phyloP scores from a whole-genome alignment of 345 rosid genomes.

The Pseudoturritis turrita region DNA sequence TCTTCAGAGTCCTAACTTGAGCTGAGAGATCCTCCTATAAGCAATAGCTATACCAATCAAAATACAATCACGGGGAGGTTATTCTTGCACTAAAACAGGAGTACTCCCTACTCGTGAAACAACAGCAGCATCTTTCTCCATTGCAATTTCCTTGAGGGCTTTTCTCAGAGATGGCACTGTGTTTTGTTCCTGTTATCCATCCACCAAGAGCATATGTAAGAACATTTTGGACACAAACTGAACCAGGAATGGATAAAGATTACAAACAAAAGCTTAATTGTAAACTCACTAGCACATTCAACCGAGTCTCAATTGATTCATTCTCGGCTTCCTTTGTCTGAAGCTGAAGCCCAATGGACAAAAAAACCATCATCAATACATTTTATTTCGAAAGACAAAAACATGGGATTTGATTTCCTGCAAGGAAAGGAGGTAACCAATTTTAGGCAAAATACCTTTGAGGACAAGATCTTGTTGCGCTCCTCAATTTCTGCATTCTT shows the following conservation, averaged over 20 bases:
- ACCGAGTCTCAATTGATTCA: constrained; percentile 45
- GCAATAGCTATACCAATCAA: constrained; percentile 11
- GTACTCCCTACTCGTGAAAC: constrained; percentile 60
- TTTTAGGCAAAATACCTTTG: constrained; percentile 35
- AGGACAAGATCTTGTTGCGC: constrained; percentile 45
- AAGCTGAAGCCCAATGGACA: constrained; percentile 43
- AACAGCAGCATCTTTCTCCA: constrained; percentile 99
- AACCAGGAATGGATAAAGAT: not conserved
- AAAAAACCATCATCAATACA: constrained; percentile 20
- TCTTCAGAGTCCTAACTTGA: constrained; percentile 85
- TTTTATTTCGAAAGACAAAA: not conserved
- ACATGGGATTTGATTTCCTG: not conserved
- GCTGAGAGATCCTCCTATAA: constrained; percentile 90
- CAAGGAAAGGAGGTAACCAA: not conserved
- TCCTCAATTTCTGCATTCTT: constrained; percentile 73
- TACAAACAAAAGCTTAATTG: not conserved
- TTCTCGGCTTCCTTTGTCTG: constrained; percentile 59
- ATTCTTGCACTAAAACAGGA: not conserved
- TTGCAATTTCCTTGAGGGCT: constrained; percentile 91
- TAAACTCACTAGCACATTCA: constrained; percentile 64
- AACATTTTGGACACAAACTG: not conserved
- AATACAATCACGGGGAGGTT: not conserved
- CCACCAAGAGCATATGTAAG: constrained; percentile 10
- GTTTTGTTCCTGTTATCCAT: constrained; percentile 59
- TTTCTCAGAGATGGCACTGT: constrained; percentile 90